phyloP scores from a whole-genome alignment of 1,284 basidiomycete species.

The Cutaneotrichosporon sp. region DNA sequence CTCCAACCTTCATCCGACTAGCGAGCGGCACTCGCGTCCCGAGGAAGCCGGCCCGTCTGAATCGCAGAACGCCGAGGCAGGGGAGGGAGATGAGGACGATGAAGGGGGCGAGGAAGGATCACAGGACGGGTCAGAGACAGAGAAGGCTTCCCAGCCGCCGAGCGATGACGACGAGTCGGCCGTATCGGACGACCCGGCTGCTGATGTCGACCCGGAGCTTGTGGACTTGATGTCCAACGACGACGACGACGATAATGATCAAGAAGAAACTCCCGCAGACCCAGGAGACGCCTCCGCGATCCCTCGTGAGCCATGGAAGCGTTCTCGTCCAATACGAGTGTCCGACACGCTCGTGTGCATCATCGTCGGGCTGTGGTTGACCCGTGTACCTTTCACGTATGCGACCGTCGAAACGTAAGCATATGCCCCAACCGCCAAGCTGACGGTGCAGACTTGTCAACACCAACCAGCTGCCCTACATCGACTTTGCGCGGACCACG shows the following conservation, averaged over 20 bases:
- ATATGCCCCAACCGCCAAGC: neutral
- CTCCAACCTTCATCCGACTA: constrained; percentile 20
- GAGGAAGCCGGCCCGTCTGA: neutral
- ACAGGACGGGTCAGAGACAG: neutral
- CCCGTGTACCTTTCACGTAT: constrained; percentile 69
- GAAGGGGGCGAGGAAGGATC: neutral
- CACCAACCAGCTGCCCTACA: constrained; percentile 69
- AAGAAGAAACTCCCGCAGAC: neutral
- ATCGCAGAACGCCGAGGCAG: neutral
- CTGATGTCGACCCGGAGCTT: neutral
- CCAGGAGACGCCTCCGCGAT: neutral
- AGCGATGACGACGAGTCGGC: constrained; percentile 10
- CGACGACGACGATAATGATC: constrained; percentile 25
- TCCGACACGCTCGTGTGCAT: constrained; percentile 48
- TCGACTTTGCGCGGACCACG: constrained; percentile 59
- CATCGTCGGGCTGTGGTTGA: constrained; percentile 66
- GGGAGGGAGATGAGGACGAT: no score
- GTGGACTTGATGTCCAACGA: constrained; percentile 1
- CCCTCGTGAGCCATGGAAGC: neutral
- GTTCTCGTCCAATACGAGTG: constrained; percentile 8
- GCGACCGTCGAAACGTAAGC: constrained; percentile 66
- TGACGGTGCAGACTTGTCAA: constrained; percentile 53
- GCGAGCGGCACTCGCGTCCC: constrained; percentile 39
- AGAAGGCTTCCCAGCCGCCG: neutral
- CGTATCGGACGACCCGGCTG: neutral